Evolutionary conservation across 441 rosid genomes (phyloP), one percentile per base, ranked within the genome.

Genomic region (Croton laevigatus): DNA sequence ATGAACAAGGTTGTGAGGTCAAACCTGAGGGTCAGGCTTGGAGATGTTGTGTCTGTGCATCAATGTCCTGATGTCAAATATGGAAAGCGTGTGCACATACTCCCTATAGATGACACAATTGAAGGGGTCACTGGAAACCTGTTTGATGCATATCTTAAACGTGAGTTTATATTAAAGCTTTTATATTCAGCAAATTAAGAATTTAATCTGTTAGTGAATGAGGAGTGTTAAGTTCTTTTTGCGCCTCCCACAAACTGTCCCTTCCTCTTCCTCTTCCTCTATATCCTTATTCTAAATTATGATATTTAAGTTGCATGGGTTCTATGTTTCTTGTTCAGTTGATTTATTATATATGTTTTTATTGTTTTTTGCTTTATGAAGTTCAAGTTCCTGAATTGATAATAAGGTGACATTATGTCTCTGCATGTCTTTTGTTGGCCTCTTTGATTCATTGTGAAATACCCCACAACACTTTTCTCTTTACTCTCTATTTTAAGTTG

Each of bases 51-150:
- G 44, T 91, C 97, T 57, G 90, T 90, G 71, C 97, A 91, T 57
- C 97, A 90, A 59, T 90, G 96, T 75, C 87, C 92, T 19, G 97
- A 88, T 85, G 94, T 90, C 49, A 90, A 90, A 68, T 91, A 88
- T 70, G 96, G 93, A 36, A 87, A 88, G 79, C 94, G 97, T 68
- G 94, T 88, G 19, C 97, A 92, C 82, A 88, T 90, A 62, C 82
- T 92, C 71, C 97, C 94, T 2, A 78, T 94, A 3, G 98, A 91
- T 85, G 98, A 94, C 80, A 83, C 97, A 0, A 83, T 94, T 70
- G 97, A 93, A 81, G 98, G 97, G 34, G 90, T 91, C 46, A 90
- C 97, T 65, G 98, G 98, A 73, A 91, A 83, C 79, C 89, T 94
- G 53, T 94, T 94, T 65, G 98, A 94, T 80, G 97, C 97, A 32